Evolutionary conservation across 2,329 filamentous ascomycete species (phyloP), one percentile per base, ranked within the genome.

Genomic region (Fusarium liriodendri): DNA sequence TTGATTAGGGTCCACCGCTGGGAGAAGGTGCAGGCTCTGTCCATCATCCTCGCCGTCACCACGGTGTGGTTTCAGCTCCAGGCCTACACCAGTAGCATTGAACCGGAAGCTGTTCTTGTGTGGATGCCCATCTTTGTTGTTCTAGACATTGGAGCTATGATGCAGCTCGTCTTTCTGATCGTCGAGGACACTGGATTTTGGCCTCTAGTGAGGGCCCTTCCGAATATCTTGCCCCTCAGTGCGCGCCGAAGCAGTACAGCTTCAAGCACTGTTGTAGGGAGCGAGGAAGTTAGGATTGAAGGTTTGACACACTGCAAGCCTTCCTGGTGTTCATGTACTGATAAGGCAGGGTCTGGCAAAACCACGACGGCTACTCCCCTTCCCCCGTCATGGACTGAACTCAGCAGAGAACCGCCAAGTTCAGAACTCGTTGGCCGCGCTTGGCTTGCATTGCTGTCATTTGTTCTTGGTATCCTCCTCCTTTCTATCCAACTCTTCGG

Each of bases 81-180:
- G 25, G 60, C 60, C 3, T 63, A 63, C 60, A 40, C 60, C 3
- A 63, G 60, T 6, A 63, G 60, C 60, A 63, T 63, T 18, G 20
- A 54, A 9, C 60, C 60, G 4, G 60, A 55, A 14, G 40, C 60
- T 27, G 60, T 63, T 10, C 45, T 63, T 5, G 60, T 63, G 18
- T 63, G 60, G 60, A 63, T 63, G 60, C 60, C 60, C 11, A 63
- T 52, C 32, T 63, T 63, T 38, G 60, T 63, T 4, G 45, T 63
- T 11, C n/a, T 63, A 16, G 60, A 63, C 11, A 63, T 63, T 32
- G 60, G 60, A 2, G 42, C 60, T 6, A 63, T 63, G 60, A 63
- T 55, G 60, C 60, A 63, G 18, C 60, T 63, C 2, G 60, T 63
- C 6, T 63, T 63, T 22, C 60, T 63, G 0, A 63, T 63, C 20